Conservation (phyloP, 2,329 filamentous ascomycete genomes). For the Exserohilum turcica region DNA sequence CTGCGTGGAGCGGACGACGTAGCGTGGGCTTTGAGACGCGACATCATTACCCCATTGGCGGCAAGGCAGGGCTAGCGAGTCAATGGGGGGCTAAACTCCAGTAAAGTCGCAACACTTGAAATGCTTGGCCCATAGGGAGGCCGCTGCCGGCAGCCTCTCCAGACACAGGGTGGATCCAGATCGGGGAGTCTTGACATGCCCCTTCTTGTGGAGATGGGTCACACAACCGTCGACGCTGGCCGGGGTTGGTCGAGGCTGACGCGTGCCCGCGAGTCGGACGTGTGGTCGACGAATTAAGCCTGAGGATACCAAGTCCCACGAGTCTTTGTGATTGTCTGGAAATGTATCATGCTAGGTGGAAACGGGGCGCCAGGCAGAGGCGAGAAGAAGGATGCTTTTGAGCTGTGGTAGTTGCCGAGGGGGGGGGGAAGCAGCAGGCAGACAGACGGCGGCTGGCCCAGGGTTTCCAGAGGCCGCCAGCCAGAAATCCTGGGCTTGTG, state of each 20-base stretch:
- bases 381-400: not conserved
- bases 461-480: not conserved
- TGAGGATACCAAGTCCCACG: not conserved
- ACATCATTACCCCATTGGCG: constrained; percentile 25
- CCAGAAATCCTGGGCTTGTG: not conserved
- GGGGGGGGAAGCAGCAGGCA: not conserved
- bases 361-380: not conserved
- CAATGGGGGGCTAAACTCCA: constrained; percentile 24
- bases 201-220: constrained; percentile 27
- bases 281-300: not conserved
- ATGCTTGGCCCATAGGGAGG: constrained; percentile 25
- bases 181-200: constrained; percentile 13
- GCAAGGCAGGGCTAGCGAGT: constrained; percentile 19
- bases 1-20: constrained; percentile 17
- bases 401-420: not conserved
- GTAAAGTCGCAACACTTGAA: constrained; percentile 39
- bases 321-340: not conserved
- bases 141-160: constrained; percentile 7
- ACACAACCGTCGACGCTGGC: not conserved
- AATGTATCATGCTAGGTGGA: not conserved
- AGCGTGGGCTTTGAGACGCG: constrained; percentile 26
- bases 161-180: constrained; percentile 11
- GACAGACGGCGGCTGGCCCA: not conserved
- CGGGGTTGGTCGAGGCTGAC: constrained; percentile 20
- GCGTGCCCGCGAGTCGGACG: constrained; percentile 7